These are phyloP conservation scores for Entamoeba invadens DNA, from an alignment of 208 protist species.

Conservation along the genomic window DNA sequence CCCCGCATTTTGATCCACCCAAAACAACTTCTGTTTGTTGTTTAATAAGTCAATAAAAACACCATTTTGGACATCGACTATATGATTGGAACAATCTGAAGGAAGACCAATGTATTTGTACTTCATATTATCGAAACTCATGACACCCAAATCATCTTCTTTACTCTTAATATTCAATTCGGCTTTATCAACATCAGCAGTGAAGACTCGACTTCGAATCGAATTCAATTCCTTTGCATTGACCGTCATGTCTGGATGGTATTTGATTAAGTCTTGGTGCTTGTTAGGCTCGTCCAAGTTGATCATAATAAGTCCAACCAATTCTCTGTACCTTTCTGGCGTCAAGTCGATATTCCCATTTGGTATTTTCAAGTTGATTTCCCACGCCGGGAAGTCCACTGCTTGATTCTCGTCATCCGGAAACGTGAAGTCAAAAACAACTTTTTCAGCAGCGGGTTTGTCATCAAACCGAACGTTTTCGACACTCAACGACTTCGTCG, in stretches of 20 bases:
- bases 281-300: neutral
- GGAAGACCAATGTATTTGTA: neutral
- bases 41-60: neutral
- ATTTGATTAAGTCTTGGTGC: neutral
- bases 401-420: neutral
- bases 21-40: neutral
- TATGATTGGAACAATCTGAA: neutral
- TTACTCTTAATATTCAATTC: neutral
- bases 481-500: neutral
- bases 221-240: neutral
- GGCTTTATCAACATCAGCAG: neutral
- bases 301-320: neutral
- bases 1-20: neutral
- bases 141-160: neutral
- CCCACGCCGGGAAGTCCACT: neutral
- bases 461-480: neutral
- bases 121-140: neutral
- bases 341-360: neutral
- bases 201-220: neutral
- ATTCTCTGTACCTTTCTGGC: neutral
- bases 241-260: neutral
- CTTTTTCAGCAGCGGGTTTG: neutral
- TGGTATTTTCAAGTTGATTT: neutral
- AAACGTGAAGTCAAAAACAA: neutral
- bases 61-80: neutral